Evolutionary conservation across 768 basidiomycete species (phyloP).

Genomic region (Kwoniella heveanensis): DNA sequence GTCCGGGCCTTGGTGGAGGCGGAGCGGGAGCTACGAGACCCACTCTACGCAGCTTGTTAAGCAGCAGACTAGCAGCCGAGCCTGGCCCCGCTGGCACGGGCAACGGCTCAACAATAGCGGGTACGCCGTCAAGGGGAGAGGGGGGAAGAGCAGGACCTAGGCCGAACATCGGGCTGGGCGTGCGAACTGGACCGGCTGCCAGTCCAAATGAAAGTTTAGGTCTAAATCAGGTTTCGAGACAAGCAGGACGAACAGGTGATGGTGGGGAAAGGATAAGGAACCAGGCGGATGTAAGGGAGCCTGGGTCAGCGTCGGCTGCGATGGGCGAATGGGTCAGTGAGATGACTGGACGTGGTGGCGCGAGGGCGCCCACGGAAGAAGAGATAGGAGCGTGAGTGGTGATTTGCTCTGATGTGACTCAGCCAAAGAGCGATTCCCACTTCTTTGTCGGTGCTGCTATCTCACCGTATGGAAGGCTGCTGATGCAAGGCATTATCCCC

Average conservation of each 20-base stretch:
- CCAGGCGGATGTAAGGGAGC: slow-evolving; percentile 1
- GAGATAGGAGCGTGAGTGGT: slow-evolving; percentile 65
- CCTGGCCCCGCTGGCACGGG: neutral
- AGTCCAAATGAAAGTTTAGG: neutral
- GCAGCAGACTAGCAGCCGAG: neutral
- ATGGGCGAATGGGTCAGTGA: slow-evolving; percentile 60
- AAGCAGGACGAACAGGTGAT: too few species aligned
- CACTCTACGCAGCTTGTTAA: slow-evolving; percentile 15
- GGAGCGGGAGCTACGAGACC: slow-evolving; percentile 2
- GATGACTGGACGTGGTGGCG: slow-evolving; percentile 67
- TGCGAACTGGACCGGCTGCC: neutral
- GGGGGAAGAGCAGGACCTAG: neutral
- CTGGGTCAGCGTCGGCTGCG: slow-evolving; percentile 36
- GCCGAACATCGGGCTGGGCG: neutral
- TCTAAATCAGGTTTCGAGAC: too few species aligned
- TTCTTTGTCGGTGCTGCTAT: too few species aligned
- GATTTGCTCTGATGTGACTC: neutral
- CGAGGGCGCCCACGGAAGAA: slow-evolving; percentile 70
- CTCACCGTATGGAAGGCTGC: too few species aligned
- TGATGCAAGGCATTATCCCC: neutral
- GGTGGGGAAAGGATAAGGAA: neutral
- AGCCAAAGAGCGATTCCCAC: too few species aligned
- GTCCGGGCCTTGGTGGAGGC: neutral
- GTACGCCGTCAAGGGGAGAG: neutral
- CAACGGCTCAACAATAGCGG: neutral